Percentiles rank a stretch among this genome's conserved stretches.
These are phyloP conservation scores for Apiospora pterosperma DNA, from an alignment of 2,329 filamentous ascomycete species.

Conservation along the genomic window DNA sequence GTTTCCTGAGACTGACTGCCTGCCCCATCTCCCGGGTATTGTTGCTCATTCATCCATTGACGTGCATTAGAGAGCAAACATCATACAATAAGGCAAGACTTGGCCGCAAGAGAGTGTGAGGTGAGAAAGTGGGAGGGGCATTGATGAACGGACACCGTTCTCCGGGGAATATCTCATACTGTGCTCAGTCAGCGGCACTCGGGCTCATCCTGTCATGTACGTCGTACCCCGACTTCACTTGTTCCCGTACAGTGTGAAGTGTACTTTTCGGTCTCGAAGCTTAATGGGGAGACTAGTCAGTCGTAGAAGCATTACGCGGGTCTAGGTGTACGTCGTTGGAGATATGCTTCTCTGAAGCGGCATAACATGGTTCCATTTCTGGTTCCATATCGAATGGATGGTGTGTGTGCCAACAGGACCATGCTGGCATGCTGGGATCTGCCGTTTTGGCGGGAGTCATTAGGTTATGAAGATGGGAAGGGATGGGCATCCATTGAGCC, in stretches of 20 bases:
- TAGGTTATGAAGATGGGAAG: neutral
- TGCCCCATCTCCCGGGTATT: neutral
- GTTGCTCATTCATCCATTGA: neutral
- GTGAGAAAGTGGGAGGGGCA: neutral
- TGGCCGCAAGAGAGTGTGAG: neutral
- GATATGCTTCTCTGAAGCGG: neutral
- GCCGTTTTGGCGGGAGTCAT: neutral
- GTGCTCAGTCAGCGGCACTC: too few relatives aligned
- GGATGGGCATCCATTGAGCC: neutral
- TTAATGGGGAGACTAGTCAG: neutral
- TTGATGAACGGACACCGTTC: neutral
- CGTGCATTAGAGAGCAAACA: neutral
- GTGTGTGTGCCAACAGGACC: neutral
- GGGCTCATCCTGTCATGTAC: too few relatives aligned
- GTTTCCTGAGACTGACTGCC: neutral
- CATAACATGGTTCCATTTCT: conserved; percentile 1
- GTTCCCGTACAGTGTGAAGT: neutral
- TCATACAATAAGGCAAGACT: too few relatives aligned
- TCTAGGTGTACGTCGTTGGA: neutral
- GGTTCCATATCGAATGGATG: too few relatives aligned
- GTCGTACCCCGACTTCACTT: neutral
- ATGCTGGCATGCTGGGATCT: neutral
- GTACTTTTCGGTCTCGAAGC: neutral
- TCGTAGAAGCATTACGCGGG: neutral
- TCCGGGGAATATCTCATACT: neutral